Conservation (phyloP, 305 asterid genomes). For the Solanum hybrid region DNA sequence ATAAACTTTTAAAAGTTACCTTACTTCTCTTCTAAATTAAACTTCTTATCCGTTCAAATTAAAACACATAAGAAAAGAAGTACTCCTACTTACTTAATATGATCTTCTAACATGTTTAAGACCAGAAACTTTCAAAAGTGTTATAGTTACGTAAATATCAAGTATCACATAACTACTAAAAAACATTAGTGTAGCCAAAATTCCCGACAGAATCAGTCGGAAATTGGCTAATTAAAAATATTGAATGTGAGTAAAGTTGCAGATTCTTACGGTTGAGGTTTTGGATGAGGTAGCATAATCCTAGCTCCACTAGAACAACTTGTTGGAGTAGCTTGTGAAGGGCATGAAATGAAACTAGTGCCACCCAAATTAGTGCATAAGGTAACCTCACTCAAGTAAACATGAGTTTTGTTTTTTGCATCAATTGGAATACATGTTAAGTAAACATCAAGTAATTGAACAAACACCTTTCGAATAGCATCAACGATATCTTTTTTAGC, state of each 20-base stretch:
- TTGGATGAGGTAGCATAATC: neutral
- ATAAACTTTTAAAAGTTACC: no score
- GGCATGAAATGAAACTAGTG: neutral
- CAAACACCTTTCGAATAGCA: neutral
- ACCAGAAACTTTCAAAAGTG: no score
- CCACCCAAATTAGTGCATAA: neutral
- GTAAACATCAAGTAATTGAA: neutral
- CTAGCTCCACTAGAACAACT: no score
- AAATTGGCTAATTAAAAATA: neutral
- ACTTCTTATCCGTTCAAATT: no score
- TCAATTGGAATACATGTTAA: neutral
- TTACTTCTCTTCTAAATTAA: no score
- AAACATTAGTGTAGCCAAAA: no score
- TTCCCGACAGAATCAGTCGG: accelerated
- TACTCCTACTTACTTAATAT: no score
- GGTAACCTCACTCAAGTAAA: neutral
- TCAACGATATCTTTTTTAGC: neutral
- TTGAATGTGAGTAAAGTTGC: neutral
- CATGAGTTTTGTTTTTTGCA: neutral
- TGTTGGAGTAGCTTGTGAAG: neutral
- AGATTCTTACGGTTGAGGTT: neutral
- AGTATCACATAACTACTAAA: no score
- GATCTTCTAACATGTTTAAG: no score
- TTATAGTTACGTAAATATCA: no score
- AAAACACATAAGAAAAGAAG: no score